phyloP scores from a whole-genome alignment of 768 basidiomycete genomes.

The Butyriboletus loyo region DNA sequence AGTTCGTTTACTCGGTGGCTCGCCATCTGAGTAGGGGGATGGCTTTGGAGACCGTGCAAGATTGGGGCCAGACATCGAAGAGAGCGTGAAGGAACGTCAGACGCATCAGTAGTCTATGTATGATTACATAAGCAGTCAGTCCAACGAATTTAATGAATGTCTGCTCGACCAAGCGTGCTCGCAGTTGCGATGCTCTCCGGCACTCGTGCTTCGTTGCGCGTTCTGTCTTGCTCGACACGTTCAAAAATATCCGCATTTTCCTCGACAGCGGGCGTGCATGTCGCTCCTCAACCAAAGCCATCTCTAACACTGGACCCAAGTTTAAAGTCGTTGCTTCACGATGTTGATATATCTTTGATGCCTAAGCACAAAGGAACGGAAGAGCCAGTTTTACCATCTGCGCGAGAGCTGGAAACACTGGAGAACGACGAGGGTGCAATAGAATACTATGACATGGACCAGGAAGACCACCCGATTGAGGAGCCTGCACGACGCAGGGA shows the following conservation, averaged over 20 bases:
- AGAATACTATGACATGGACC: constrained; percentile 31
- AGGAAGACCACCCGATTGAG: constrained; percentile 30
- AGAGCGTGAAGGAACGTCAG: background rate
- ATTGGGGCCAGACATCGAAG: constrained; percentile 14
- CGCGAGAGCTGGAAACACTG: constrained; percentile 56
- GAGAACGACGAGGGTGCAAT: constrained; percentile 35
- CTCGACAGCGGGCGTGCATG: constrained; percentile 29
- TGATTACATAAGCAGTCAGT: constrained; percentile 21
- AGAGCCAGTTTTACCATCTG: constrained; percentile 18
- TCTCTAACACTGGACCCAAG: constrained; percentile 65
- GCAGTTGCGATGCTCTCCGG: constrained; percentile 20
- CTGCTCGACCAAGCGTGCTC: background rate
- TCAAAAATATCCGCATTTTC: constrained; percentile 26
- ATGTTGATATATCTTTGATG: constrained; percentile 63
- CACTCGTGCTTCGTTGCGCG: constrained; percentile 24
- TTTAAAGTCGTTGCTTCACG: constrained; percentile 56
- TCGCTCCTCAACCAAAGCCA: constrained; percentile 49
- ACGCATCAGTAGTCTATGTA: background rate
- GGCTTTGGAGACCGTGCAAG: constrained; percentile 7
- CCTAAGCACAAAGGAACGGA: constrained; percentile 34
- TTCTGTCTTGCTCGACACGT: constrained; percentile 22
- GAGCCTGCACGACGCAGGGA: constrained; percentile 26
- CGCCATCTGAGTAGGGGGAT: constrained; percentile 9
- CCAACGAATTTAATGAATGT: background rate
- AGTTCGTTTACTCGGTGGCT: constrained; percentile 30